A percentile compares a stretch with the other conserved stretches of the same genome.
Conservation (phyloP, 768 basidiomycete genomes). For the Leucosporidium creatinivorum region DNA sequence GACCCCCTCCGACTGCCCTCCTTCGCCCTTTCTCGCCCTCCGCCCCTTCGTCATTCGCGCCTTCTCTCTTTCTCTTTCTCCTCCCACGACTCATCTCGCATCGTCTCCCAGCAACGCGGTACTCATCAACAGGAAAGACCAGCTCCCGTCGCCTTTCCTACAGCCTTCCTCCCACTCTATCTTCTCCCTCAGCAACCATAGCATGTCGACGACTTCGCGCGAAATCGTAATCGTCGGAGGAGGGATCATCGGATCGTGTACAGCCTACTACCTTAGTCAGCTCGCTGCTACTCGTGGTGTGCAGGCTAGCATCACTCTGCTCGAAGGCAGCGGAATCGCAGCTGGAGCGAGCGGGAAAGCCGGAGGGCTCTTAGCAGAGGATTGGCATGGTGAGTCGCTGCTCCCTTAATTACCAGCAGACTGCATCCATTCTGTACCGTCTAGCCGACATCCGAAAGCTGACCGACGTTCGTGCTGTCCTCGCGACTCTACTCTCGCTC, state of each 20-base stretch:
- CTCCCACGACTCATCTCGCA: too few species aligned
- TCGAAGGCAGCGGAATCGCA: conserved; percentile 64
- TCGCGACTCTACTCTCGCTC: not conserved
- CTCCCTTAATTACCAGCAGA: not conserved
- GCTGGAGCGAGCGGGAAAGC: conserved; percentile 79
- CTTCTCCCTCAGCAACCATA: too few species aligned
- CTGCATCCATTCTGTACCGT: too few species aligned
- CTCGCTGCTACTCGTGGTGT: conserved; percentile 44
- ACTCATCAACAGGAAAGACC: too few species aligned
- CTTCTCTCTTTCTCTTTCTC: too few species aligned
- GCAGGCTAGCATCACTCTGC: conserved; percentile 49
- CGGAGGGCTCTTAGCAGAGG: conserved; percentile 70
- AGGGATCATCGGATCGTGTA: conserved; percentile 77
- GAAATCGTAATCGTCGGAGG: conserved; percentile 70
- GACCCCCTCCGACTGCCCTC: too few species aligned
- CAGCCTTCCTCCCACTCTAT: too few species aligned
- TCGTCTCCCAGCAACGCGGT: too few species aligned
- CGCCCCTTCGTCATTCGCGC: too few species aligned
- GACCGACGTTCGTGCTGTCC: not conserved
- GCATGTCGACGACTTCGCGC: not conserved
- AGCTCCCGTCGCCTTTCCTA: too few species aligned
- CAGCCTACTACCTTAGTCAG: conserved; percentile 67
- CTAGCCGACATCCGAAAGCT: not conserved
- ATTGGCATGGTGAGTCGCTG: conserved; percentile 56
- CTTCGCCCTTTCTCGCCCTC: too few species aligned